These are phyloP conservation scores for Aegilops speltoides DNA, from an alignment of 176 grass and related monocot genomes.

Conservation along the genomic window DNA sequence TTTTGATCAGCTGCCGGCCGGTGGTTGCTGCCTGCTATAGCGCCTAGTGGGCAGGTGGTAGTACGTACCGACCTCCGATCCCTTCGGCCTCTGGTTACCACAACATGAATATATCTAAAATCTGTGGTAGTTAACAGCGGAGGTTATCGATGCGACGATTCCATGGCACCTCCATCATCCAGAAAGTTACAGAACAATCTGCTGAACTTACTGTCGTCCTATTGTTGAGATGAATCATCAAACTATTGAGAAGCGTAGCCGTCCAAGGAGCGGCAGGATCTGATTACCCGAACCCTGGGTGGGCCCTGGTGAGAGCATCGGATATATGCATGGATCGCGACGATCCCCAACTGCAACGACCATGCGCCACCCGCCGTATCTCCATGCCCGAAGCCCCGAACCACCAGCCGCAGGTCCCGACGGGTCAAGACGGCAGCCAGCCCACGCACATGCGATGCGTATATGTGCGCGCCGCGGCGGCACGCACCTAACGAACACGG, in stretches of 20 bases:
- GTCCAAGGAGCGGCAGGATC: neutral
- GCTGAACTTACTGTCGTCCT: too few species aligned
- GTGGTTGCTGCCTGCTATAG: neutral
- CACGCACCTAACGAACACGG: conserved; percentile 19
- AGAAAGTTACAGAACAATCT: too few species aligned
- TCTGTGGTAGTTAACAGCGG: neutral
- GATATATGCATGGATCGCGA: neutral
- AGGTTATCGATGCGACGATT: neutral
- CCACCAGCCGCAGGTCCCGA: neutral
- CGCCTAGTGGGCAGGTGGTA: neutral
- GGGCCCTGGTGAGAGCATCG: neutral
- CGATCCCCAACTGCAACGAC: neutral
- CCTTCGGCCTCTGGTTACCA: neutral
- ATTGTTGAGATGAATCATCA: too few species aligned
- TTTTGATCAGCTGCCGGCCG: conserved; percentile 22
- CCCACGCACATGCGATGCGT: neutral
- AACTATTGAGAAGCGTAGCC: neutral
- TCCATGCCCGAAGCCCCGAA: neutral
- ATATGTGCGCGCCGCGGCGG: conserved; percentile 10
- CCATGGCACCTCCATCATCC: too few species aligned
- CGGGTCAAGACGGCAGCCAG: neutral
- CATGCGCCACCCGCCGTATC: neutral
- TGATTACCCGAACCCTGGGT: neutral
- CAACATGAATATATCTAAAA: neutral
- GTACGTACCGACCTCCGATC: neutral